Evolutionary conservation across 2,329 filamentous ascomycete genomes (phyloP), one percentile per base, ranked within the genome.

Genomic region (Pseudophaeomoniella oleicola): DNA sequence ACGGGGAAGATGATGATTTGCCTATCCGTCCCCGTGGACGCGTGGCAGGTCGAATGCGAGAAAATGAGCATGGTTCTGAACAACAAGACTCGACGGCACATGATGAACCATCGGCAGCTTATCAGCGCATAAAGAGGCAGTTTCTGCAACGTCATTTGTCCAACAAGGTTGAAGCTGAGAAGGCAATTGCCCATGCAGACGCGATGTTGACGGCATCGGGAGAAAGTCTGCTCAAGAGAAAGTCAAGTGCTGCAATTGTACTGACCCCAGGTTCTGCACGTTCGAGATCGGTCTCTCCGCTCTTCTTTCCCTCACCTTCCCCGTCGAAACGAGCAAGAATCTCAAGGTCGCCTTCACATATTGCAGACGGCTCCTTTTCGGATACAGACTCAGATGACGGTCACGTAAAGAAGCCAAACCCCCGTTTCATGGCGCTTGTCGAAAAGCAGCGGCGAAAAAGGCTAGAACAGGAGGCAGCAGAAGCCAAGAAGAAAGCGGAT

Each of bases 361-460:
- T 47, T n/a, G 42, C 53, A 9, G 44, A 51, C 14, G 34, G 31
- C 35, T 41, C 44, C 19, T 45, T 48, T 22, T 44, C 45, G 10
- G 44, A 46, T 11, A 41, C 49, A 30, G 42, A 45, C 11, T 42
- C 50, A 4, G 35, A 42, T 0, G 35, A 42, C 2, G 45, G 41
- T 11, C 36, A 57, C 37, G 61, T 38, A 9, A 27, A 27, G 22
- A 27, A 27, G n/a, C 37, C 41, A 1, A 49, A 51, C 32, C 39
- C 68, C 41, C 70, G 74, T 34, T 78, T 93, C 49, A 65, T 75
- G 42, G 80, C 78, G 5, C 70, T 92, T 0, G 71, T 90, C 9
- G 75, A 75, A 32, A 72, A 75, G 47, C 90, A 88, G 50, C 72
- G 77, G 35, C 69, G 77, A 42, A 79, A 90, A 51, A 71, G 79